A percentile compares a stretch with the other conserved stretches of the same genome.
These are phyloP conservation scores for Hymenoscyphus scutula DNA, from an alignment of 2,329 filamentous ascomycete genomes.

Conservation along the genomic window DNA sequence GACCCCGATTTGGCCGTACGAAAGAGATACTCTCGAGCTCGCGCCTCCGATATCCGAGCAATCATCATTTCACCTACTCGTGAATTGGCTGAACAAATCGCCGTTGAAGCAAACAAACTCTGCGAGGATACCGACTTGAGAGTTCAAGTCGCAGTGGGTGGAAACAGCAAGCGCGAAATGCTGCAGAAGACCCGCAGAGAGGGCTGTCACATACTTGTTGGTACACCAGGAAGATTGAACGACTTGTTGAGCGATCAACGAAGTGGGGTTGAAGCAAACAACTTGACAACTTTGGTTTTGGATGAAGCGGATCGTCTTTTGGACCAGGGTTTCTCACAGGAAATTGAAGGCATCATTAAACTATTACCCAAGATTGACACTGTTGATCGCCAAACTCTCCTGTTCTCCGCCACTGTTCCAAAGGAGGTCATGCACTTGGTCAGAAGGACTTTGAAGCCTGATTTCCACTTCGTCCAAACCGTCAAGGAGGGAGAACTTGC, in stretches of 20 bases:
- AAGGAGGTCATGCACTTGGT: conserved; percentile 79
- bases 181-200: conserved; percentile 45
- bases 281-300: conserved; percentile 86
- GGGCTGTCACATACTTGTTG: conserved; percentile 88
- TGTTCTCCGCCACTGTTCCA: conserved; percentile 94
- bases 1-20: conserved; percentile 48
- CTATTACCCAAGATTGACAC: conserved; percentile 61
- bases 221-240: conserved; percentile 82
- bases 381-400: conserved; percentile 79
- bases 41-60: conserved; percentile 62
- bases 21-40: conserved; percentile 37
- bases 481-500: conserved; percentile 77
- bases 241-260: conserved; percentile 67
- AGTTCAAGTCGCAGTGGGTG: conserved; percentile 80
- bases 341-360: conserved; percentile 59
- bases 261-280: conserved; percentile 40
- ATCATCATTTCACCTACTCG: conserved; percentile 78
- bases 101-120: conserved; percentile 63
- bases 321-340: conserved; percentile 78
- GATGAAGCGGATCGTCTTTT: conserved; percentile 98
- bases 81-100: conserved; percentile 79
- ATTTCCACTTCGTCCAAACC: conserved; percentile 88
- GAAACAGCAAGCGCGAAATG: conserved; percentile 66
- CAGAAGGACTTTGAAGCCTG: conserved; percentile 67
- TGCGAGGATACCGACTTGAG: conserved; percentile 38